Conservation (phyloP, 179 eudicot species). For the Spergularia azorica region DNA sequence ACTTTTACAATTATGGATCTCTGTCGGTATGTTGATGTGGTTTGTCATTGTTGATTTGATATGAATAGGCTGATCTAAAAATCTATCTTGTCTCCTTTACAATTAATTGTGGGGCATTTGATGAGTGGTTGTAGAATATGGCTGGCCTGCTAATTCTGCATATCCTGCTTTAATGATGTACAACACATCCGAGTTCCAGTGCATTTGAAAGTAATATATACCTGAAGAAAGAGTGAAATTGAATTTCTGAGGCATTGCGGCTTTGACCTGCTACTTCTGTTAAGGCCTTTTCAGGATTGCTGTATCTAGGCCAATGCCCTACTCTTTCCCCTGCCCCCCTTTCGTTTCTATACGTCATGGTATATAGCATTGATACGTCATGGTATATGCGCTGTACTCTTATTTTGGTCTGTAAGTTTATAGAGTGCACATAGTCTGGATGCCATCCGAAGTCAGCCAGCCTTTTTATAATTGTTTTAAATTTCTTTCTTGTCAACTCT, state of each 20-base stretch:
- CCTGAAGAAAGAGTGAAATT: too few species aligned
- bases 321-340: too few species aligned
- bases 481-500: neutral
- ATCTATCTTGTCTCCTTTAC: neutral
- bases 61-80: neutral
- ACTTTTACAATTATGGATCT: constrained; percentile 69
- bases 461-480: neutral
- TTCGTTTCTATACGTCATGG: too few species aligned
- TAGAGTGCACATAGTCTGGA: too few species aligned
- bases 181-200: neutral
- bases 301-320: too few species aligned
- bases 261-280: neutral
- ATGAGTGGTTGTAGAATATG: neutral
- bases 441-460: neutral
- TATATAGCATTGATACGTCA: too few species aligned
- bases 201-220: neutral
- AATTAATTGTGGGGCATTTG: neutral
- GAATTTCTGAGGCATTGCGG: neutral
- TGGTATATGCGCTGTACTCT: too few species aligned
- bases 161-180: neutral
- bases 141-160: neutral
- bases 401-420: too few species aligned
- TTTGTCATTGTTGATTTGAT: neutral
- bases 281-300: neutral
- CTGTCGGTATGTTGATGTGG: constrained; percentile 38